A percentile compares a stretch with the other conserved stretches of the same genome.
Conservation (phyloP, 805 yeast genomes). For the Naumovozyma dairenensis region DNA sequence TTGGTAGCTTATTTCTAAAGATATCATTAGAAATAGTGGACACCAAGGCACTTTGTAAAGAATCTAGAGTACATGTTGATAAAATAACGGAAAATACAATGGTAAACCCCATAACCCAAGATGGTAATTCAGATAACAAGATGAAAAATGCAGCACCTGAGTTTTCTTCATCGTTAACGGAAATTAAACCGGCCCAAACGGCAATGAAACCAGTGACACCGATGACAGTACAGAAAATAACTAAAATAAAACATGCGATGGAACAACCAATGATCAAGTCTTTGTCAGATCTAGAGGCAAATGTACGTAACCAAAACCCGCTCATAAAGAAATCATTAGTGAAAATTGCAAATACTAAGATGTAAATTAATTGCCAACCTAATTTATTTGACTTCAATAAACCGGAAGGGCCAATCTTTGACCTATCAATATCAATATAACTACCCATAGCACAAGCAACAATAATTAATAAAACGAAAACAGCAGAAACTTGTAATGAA, state of each 20-base stretch:
- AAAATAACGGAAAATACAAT: constrained; percentile 62
- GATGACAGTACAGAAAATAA: constrained; percentile 54
- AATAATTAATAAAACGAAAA: constrained; percentile 54
- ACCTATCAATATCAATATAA: constrained; percentile 48
- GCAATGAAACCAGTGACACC: constrained; percentile 83
- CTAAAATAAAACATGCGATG: constrained; percentile 60
- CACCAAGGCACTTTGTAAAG: constrained; percentile 79
- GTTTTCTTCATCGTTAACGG: constrained; percentile 35
- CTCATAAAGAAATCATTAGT: constrained; percentile 86
- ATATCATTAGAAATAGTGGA: constrained; percentile 84
- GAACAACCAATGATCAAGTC: constrained; percentile 70
- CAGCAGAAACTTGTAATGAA: constrained; percentile 70
- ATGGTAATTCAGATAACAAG: constrained; percentile 61
- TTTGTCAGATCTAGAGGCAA: constrained; percentile 70
- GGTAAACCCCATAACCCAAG: constrained; percentile 79
- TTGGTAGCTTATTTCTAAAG: constrained; percentile 68
- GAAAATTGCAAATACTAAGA: constrained; percentile 74
- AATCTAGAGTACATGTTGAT: constrained; percentile 84
- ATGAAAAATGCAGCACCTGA: constrained; percentile 67
- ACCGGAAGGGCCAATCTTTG: constrained; percentile 55
- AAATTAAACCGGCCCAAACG: constrained; percentile 73
- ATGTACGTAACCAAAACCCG: constrained; percentile 91
- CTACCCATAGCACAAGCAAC: constrained; percentile 74
- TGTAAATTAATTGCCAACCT: constrained; percentile 86
- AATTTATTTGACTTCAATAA: constrained; percentile 55